Base-by-base conservation (phyloP, 2,329 filamentous ascomycete genomes). In the Endocalyx cinctus region DNA sequence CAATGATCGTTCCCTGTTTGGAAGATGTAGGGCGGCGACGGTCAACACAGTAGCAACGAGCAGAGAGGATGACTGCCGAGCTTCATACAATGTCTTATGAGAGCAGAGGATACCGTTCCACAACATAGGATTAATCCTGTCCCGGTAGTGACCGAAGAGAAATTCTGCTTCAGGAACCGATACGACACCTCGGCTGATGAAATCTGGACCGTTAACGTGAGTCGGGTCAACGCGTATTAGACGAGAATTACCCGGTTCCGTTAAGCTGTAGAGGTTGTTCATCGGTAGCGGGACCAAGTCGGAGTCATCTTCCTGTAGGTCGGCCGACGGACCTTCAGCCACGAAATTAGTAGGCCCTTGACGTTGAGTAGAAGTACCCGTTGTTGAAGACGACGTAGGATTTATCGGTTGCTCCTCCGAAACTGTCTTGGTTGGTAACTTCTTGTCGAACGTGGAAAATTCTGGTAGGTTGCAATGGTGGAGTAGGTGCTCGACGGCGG, bases 31-130 rank as follows among this genome's bases (percentile, higher is more conserved):
- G 6, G 47, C 41, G 4, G 45, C 37, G 5, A 50, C 47, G 11
- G 45, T 45, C 22, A 47, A 34, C 5, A 47, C 37, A 14, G 37
- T 42, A 3, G 47, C 38, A 2, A 47, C 37, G 6, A 50, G 35
- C 4, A 47, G 29, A 5, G 47, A 43, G 5, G 44, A 48, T 14
- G 46, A 46, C 10, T 48, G 29, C n/a, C 43, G n/a, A n/a, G 39
- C 42, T 12, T 35, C 33, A 11, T 29, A 25, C n/a, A 46, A 33
- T 12, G 39, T 39, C 13, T 28, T 37, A 37, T 50, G 45, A 4
- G 33, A 27, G 29, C 39, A 43, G 3, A 43, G 39, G 3, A 46
- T 38, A 7, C 47, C 47, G 27, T 43, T 34, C 29, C 45, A 50
- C 2, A 50, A 29, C 10, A 47, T 28, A 3, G 36, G 41, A 27